phyloP scores from a whole-genome alignment of 495 filamentous ascomycete genomes.

The Penicillium desertorum region DNA sequence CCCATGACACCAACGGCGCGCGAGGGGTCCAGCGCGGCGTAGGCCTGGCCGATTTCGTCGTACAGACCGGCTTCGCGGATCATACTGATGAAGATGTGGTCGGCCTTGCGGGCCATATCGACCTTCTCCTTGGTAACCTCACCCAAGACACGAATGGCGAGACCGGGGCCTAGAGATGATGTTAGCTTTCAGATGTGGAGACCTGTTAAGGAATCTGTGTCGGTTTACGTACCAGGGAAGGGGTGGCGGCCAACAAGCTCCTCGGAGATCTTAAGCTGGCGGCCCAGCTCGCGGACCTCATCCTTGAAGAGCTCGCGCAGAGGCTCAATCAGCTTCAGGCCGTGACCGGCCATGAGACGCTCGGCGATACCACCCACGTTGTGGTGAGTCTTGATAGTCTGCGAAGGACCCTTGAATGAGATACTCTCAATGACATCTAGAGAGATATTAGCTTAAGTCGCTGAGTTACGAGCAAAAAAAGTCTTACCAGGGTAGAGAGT shows the following conservation, averaged over 20 bases:
- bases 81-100: slow-evolving; percentile 80
- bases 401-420: slow-evolving; percentile 76
- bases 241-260: slow-evolving; percentile 83
- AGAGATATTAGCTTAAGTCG: slow-evolving; percentile 22
- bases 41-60: slow-evolving; percentile 73
- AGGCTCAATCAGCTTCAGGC: slow-evolving; percentile 66
- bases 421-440: slow-evolving; percentile 78
- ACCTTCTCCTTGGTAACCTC: slow-evolving; percentile 81
- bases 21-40: slow-evolving; percentile 62
- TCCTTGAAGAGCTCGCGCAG: slow-evolving; percentile 81
- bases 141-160: slow-evolving; percentile 86
- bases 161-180: slow-evolving; percentile 55
- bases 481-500: slow-evolving; percentile 62
- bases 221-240: slow-evolving; percentile 54
- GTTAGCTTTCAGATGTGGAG: background rate
- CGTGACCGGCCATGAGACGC: slow-evolving; percentile 43
- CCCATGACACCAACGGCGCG: slow-evolving; percentile 80
- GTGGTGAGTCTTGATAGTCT: slow-evolving; percentile 83
- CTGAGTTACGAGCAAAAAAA: background rate
- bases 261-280: slow-evolving; percentile 70
- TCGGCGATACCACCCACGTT: slow-evolving; percentile 75
- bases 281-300: slow-evolving; percentile 73
- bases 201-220: too few relatives aligned
- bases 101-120: slow-evolving; percentile 77
- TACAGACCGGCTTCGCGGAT: slow-evolving; percentile 85